Conservation (phyloP, 2,329 filamentous ascomycete species). For the Orbilia javanica region DNA sequence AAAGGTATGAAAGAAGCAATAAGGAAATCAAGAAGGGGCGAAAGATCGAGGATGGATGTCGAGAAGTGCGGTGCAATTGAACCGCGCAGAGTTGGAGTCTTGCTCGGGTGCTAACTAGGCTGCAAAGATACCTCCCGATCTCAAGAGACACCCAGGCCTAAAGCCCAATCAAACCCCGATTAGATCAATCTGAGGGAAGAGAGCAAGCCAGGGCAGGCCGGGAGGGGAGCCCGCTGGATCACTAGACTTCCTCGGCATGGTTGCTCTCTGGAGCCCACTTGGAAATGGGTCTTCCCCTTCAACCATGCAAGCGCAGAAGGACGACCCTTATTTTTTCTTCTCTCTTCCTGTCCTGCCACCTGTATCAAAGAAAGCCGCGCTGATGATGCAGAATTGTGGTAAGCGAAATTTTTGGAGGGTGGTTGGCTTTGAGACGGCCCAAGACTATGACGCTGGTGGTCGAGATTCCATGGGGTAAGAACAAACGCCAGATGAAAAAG, state of each 20-base stretch:
- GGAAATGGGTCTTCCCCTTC: conserved; percentile 30
- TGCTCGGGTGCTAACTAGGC: conserved; percentile 56
- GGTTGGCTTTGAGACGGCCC: conserved; percentile 41
- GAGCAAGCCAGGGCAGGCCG: conserved; percentile 42
- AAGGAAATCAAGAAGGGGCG: conserved; percentile 39
- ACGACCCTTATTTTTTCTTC: conserved; percentile 45
- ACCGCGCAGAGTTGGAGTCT: conserved; percentile 55
- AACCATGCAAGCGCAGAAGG: conserved; percentile 39
- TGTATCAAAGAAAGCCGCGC: conserved; percentile 55
- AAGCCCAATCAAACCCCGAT: conserved; percentile 52
- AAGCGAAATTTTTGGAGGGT: conserved; percentile 54
- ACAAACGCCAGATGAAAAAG: conserved; percentile 32
- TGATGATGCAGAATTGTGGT: conserved; percentile 54
- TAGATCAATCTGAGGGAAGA: conserved; percentile 27
- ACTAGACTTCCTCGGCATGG: conserved; percentile 28
- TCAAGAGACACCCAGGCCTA: conserved; percentile 39
- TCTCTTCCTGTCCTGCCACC: conserved; percentile 36
- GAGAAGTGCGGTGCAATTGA: conserved; percentile 33
- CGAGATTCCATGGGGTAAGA: conserved; percentile 18
- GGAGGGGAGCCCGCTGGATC: conserved; percentile 42
- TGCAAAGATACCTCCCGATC: conserved; percentile 56
- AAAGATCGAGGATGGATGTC: conserved; percentile 38
- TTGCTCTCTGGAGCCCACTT: conserved; percentile 39
- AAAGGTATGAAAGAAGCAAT: conserved; percentile 34
- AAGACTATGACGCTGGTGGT: conserved; percentile 52